Evolutionary conservation across 2,329 filamentous ascomycete genomes (phyloP).

Genomic region (Colletotrichum shisoi): DNA sequence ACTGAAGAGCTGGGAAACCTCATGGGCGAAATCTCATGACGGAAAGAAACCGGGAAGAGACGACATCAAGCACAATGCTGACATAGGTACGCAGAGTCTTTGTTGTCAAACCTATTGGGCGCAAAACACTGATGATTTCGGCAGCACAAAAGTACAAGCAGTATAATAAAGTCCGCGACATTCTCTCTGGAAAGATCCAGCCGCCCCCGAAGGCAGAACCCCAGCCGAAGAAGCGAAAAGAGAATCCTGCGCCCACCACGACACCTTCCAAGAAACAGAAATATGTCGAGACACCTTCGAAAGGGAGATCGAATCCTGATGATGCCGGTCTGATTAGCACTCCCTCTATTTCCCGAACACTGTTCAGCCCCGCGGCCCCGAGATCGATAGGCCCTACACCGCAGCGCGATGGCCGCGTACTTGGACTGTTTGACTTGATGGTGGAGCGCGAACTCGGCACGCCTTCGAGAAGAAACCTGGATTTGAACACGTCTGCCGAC

Average conservation of each 20-base stretch:
- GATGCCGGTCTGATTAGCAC: slow-evolving; percentile 59
- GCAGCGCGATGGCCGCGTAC: slow-evolving; percentile 77
- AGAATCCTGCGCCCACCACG: slow-evolving; percentile 48
- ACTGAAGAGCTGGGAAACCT: slow-evolving; percentile 77
- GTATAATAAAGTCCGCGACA: slow-evolving; percentile 72
- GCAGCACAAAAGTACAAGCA: slow-evolving; percentile 78
- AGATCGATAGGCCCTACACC: slow-evolving; percentile 79
- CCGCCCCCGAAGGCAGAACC: slow-evolving; percentile 52
- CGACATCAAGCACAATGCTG: slow-evolving; percentile 77
- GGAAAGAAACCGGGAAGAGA: slow-evolving; percentile 74
- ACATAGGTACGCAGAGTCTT: slow-evolving; percentile 65
- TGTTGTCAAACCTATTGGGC: background rate
- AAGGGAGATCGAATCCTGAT: slow-evolving; percentile 48
- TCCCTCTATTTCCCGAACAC: slow-evolving; percentile 63
- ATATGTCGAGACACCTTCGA: slow-evolving; percentile 58
- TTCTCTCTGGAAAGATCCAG: slow-evolving; percentile 62
- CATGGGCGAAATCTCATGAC: slow-evolving; percentile 68
- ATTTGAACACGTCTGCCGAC: slow-evolving; percentile 45
- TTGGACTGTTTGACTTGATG: slow-evolving; percentile 79
- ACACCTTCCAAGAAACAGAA: slow-evolving; percentile 63
- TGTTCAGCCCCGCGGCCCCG: slow-evolving; percentile 67
- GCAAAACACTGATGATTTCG: background rate
- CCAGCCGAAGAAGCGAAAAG: slow-evolving; percentile 53
- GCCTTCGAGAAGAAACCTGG: slow-evolving; percentile 55
- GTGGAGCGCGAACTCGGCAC: slow-evolving; percentile 59